A percentile compares a stretch with the other conserved stretches of the same genome.
Conservation (phyloP, 805 yeast genomes). For the Metschnikowia lachancei region DNA sequence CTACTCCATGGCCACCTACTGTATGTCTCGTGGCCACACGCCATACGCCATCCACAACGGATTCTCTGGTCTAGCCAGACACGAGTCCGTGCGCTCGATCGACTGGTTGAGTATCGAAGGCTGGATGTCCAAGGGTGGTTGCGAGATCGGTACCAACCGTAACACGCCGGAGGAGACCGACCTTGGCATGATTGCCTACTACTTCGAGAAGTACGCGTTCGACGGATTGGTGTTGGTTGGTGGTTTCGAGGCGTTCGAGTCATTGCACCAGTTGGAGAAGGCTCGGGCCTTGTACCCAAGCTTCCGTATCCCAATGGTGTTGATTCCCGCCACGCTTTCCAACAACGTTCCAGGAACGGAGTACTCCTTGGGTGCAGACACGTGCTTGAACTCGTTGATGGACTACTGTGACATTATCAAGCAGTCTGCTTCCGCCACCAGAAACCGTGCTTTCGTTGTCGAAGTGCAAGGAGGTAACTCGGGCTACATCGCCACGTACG, state of each 20-base stretch:
- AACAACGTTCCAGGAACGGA: slow-evolving; percentile 83
- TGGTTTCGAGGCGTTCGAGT: slow-evolving; percentile 78
- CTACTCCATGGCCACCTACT: slow-evolving; percentile 84
- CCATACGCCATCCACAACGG: slow-evolving; percentile 93
- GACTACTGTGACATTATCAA: slow-evolving; percentile 76
- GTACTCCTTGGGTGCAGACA: slow-evolving; percentile 72
- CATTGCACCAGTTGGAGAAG: slow-evolving; percentile 62
- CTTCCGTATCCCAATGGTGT: slow-evolving; percentile 74
- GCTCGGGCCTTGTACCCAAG: slow-evolving; percentile 64
- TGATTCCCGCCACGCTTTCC: slow-evolving; percentile 76
- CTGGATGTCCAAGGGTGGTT: slow-evolving; percentile 90
- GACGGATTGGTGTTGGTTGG: slow-evolving; percentile 76
- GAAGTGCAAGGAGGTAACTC: slow-evolving; percentile 87
- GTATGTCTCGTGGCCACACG: slow-evolving; percentile 85
- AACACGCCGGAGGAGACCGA: slow-evolving; percentile 67
- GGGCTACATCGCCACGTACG: slow-evolving; percentile 71
- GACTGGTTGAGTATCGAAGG: slow-evolving; percentile 84
- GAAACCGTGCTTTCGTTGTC: slow-evolving; percentile 76
- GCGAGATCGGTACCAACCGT: slow-evolving; percentile 96
- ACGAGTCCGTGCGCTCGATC: slow-evolving; percentile 74
- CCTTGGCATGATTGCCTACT: slow-evolving; percentile 68
- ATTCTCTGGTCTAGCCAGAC: slow-evolving; percentile 85
- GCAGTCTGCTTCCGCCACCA: slow-evolving; percentile 74
- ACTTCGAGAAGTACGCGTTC: slow-evolving; percentile 63
- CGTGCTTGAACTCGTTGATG: slow-evolving; percentile 68